Base-by-base conservation (phyloP, 495 filamentous ascomycete genomes). In the Penicillium ucsense region DNA sequence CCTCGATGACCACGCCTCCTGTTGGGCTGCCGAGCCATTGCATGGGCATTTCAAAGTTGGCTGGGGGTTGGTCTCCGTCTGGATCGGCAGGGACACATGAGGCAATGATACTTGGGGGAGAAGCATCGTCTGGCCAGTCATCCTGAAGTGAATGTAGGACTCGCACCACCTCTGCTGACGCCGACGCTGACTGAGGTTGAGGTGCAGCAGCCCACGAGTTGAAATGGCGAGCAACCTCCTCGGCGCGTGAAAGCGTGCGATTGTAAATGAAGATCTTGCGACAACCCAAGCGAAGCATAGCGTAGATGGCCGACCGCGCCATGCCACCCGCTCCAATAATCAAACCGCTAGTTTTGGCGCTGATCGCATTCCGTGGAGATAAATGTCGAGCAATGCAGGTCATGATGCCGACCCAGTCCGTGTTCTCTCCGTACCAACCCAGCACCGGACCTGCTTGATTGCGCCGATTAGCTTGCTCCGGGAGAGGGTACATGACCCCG, bases 251-350 rank as follows among this genome's bases (percentile, higher is more conserved):
- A 30, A 69, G 56, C 0, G 82, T 87, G n/a, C 85, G 73, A 49
- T 90, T 89, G 53, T 79, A 81, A 41, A 90, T 75, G 56, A 88
- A 87, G n/a, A 92, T 82, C 50, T 85, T 82, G 6, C 81, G 78
- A 49, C 86, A 88, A 5, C 86, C 86, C 2, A 90, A 70, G 53
- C 83, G 82, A 29, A 88, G 79, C 63, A 92, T 74, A 4, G 87
- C 84, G 52, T 90, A 90, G 31, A 89, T 77, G 28, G 87, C 83
- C 2, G 86, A 83, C 35, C 87, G 74, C 8, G 83, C 86, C 84
- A 89, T 90, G 3, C 86, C 86, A 32, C 87, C 87, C 0, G 87
- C 86, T 20, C 87, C 87, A 47, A 89, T 77, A 8, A 92, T 81
- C 4, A 92, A 62, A 1, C 75, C 85, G 0, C 81, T 84, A 2